Evolutionary conservation across 2,329 filamentous ascomycete genomes (phyloP), one percentile per base, ranked within the genome.

Genomic region (Dactylellina sp.): DNA sequence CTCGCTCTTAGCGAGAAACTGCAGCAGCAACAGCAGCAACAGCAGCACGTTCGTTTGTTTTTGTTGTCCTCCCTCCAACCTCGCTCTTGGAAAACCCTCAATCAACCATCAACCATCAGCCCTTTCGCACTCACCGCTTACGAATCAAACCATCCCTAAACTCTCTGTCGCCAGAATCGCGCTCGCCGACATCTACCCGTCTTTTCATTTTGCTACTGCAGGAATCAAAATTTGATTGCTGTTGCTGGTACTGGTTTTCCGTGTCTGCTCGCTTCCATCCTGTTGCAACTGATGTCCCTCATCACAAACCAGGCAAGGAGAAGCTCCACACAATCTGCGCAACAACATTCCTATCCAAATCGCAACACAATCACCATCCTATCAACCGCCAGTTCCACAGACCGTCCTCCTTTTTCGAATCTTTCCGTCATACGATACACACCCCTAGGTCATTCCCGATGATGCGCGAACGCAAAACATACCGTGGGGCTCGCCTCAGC

Each of bases 401-500:
- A 20, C 28, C 50, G 39, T 40, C 40, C 16, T 44, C 44, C 24
- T 39, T 53, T 18, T 25, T 61, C 42, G 35, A 32, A 39, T 16
- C 7, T 2, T 47, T 9, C 22, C 35, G 9, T 5, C 4, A 32
- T 25, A 52, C 49, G 9, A 18, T 16, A 18, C 49, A 18, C 49
- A 55, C 35, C 14, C 14, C 16, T 2, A 18, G 7, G 18, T 6
- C 14, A 32, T 46, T 50, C 18, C n/a, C 32, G 37, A 53, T 52
- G 47, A 72, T 72, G 68, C 60, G 68, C 53, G 59, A 72, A 35
- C 55, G 47, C 22, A 72, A 74, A 55, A 53, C 70, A 1, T 74
- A 74, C 57, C 52, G 70, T 46, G 70, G 70, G 28, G 47, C 55
- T 35, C 70, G 70, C 50, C 56, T 42, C 12, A 66, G 70, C 24